Evolutionary conservation across 768 basidiomycete species (phyloP), one percentile per base, ranked within the genome.

Genomic region (Chlorophyllum brunneum): DNA sequence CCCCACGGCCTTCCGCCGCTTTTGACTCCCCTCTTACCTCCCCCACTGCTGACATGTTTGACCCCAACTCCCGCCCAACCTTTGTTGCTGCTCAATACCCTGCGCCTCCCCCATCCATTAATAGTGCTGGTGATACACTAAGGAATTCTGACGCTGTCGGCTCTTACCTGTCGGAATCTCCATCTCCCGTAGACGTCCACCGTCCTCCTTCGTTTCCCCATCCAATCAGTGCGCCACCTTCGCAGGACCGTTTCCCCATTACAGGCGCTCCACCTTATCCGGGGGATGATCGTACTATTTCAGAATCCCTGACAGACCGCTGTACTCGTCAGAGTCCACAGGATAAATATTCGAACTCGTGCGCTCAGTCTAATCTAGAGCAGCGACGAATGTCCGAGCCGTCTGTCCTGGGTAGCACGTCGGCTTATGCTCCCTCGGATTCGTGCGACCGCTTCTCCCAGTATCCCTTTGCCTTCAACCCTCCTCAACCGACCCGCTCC

Each of bases 331-430:
- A 59, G 42, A 56, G 51, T 53, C 48, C 60, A 40, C 44, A 63
- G 27, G 67, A 70, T 57, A 70, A 72, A 60, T 71, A 65, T 62
- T 62, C 67, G 56, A 67, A 66, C 63, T 34, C 50, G 23, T 51
- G 40, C 42, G 59, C 68, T 62, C 55, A 65, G 58, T 59, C 66
- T 60, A 61, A 59, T 56, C 66, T 77, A 52, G 82, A 83, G 69
- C 80, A 81, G 48, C 74, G 83, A 62, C 80, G 84, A 65, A 82
- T 85, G 80, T 86, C 84, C 61, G 83, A 85, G 63, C 82, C 84
- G 41, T 68, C 79, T 49, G 69, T 78, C 56, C 72, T 77, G 55
- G 61, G 64, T 46, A 60, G 61, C 44, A 60, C 71, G 58, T 72
- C 70, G 63, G 56, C 73, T 48, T 72, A 79, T 61, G 57, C 70